phyloP scores from a whole-genome alignment of 306 rosid species.

The Acacia confusa region DNA sequence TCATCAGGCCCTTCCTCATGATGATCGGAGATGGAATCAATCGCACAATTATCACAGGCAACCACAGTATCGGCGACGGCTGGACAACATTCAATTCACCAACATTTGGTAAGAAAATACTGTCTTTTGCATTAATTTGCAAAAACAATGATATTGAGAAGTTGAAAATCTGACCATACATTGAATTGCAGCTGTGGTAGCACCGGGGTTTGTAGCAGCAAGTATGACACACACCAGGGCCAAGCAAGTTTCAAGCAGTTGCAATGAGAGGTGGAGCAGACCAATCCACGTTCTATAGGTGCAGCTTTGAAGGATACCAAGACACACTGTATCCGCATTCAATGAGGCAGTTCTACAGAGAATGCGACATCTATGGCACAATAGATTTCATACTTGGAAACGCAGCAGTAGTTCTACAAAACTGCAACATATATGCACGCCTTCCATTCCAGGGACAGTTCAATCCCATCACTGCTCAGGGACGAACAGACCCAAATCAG shows the following conservation, averaged over 20 bases:
- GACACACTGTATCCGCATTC: constrained; percentile 62
- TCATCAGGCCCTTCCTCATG: constrained; percentile 49
- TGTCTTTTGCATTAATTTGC: neutral
- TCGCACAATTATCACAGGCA: constrained; percentile 63
- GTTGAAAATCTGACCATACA: neutral
- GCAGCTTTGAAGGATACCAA: constrained; percentile 72
- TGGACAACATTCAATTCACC: constrained; percentile 76
- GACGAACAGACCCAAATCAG: constrained; percentile 58
- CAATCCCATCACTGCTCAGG: constrained; percentile 64
- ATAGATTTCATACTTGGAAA: constrained; percentile 72
- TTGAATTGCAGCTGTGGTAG: constrained; percentile 49
- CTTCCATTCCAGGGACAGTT: constrained; percentile 50
- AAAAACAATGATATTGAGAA: neutral
- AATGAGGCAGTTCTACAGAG: constrained; percentile 59
- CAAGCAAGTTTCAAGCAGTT: constrained; percentile 64
- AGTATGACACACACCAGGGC: constrained; percentile 75
- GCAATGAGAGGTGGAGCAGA: constrained; percentile 61
- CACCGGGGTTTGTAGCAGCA: constrained; percentile 55
- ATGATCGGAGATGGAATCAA: constrained; percentile 72
- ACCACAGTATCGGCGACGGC: constrained; percentile 55
- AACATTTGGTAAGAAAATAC: constrained; percentile 54
- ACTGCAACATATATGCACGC: constrained; percentile 54
- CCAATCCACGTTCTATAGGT: constrained; percentile 52
- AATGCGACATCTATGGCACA: constrained; percentile 62
- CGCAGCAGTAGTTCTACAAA: constrained; percentile 57